These are phyloP conservation scores for Yarrowia phangngaensis DNA, from an alignment of 805 yeast genomes.

Conservation along the genomic window DNA sequence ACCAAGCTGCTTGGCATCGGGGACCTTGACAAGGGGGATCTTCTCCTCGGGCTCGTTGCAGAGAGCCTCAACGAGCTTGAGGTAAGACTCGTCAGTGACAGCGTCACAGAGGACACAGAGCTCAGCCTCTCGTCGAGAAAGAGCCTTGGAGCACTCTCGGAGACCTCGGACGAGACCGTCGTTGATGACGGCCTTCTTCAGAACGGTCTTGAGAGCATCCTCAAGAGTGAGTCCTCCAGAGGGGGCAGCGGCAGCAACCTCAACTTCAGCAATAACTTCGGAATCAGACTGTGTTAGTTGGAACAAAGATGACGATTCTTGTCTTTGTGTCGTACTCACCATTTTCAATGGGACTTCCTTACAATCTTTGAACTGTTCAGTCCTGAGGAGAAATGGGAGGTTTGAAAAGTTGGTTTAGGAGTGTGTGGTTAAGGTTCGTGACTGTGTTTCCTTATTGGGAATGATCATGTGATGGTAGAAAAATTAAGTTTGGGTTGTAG, in stretches of 20 bases:
- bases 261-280: constrained; percentile 85
- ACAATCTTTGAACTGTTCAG: constrained; percentile 26
- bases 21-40: constrained; percentile 97
- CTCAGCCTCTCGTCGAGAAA: constrained; percentile 96
- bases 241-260: constrained; percentile 72
- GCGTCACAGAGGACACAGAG: constrained; percentile 96
- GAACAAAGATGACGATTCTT: background rate
- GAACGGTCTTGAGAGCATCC: constrained; percentile 97
- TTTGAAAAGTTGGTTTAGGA: constrained; percentile 18
- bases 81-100: constrained; percentile 95
- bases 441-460: constrained; percentile 16
- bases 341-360: constrained; percentile 26
- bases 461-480: background rate
- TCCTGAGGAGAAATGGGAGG: constrained; percentile 4
- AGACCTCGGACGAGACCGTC: constrained; percentile 99
- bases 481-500: no score
- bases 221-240: constrained; percentile 90
- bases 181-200: constrained; percentile 95
- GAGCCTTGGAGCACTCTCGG: constrained; percentile 99
- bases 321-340: constrained; percentile 4
- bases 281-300: constrained; percentile 65
- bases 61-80: constrained; percentile 97
- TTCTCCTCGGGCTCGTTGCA: constrained; percentile 96
- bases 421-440: background rate
- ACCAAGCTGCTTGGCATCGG: constrained; percentile 99